phyloP scores from a whole-genome alignment of 768 basidiomycete species.

The Suillus alpinus region DNA sequence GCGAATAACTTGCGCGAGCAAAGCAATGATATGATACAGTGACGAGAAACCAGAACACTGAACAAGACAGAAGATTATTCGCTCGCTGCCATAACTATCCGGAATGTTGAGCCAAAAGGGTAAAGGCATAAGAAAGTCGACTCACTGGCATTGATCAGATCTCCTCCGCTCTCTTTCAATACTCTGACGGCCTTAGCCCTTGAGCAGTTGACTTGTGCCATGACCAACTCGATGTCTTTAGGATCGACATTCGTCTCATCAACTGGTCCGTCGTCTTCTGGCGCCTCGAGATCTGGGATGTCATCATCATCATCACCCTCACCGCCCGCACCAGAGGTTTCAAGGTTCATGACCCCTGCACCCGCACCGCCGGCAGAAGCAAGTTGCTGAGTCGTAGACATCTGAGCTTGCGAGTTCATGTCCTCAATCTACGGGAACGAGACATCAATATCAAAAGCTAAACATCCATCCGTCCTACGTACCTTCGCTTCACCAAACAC shows the following conservation, averaged over 20 bases:
- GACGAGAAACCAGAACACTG: conserved; percentile 29
- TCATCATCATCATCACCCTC: conserved; percentile 70
- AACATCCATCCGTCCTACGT: background rate
- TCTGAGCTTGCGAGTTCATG: conserved; percentile 76
- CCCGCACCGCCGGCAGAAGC: conserved; percentile 46
- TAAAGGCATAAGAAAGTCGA: conserved; percentile 22
- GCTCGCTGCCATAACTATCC: conserved; percentile 87
- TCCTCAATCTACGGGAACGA: conserved; percentile 68
- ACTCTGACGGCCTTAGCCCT: conserved; percentile 90
- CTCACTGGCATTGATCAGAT: conserved; percentile 96
- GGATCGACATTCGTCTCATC: conserved; percentile 89
- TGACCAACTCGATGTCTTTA: conserved; percentile 94
- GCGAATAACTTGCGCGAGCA: conserved; percentile 21
- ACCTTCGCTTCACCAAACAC: conserved; percentile 98
- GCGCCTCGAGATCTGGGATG: conserved; percentile 78
- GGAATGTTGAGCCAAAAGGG: conserved; percentile 10
- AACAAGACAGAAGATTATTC: conserved; percentile 52
- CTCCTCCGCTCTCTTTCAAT: conserved; percentile 88
- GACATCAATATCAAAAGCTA: background rate
- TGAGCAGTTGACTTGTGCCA: conserved; percentile 84
- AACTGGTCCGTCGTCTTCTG: conserved; percentile 76
- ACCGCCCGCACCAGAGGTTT: conserved; percentile 47
- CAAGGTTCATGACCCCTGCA: conserved; percentile 44
- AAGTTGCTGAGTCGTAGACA: conserved; percentile 79
- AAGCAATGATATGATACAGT: conserved; percentile 27